A percentile compares a stretch with the other conserved stretches of the same genome.
These are phyloP conservation scores for Microthlaspi erraticum DNA, from an alignment of 345 rosid species.

Conservation along the genomic window DNA sequence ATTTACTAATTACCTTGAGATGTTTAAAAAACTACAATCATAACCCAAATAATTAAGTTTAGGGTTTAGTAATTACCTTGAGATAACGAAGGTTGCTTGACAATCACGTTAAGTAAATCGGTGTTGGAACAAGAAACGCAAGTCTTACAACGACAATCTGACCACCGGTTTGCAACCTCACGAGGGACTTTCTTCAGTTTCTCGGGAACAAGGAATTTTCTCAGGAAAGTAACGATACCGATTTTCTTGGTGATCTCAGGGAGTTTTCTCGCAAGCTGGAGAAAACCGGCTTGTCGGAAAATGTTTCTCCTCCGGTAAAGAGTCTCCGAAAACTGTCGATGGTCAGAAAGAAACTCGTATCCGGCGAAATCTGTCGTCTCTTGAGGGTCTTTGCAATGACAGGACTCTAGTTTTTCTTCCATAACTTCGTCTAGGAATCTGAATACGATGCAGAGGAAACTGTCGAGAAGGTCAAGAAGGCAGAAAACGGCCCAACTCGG, in stretches of 20 bases:
- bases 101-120: conserved; percentile 59
- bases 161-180: conserved; percentile 57
- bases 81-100: conserved; percentile 50
- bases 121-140: conserved; percentile 63
- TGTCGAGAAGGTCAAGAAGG: conserved; percentile 62
- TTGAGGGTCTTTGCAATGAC: conserved; percentile 49
- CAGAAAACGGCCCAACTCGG: conserved; percentile 53
- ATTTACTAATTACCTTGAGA: conserved; percentile 45
- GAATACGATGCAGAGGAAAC: conserved; percentile 52
- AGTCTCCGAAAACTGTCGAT: conserved; percentile 58
- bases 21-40: background rate
- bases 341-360: conserved; percentile 32
- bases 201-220: conserved; percentile 21
- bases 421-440: conserved; percentile 58
- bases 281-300: conserved; percentile 54
- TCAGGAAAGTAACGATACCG: conserved; percentile 24
- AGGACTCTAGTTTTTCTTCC: conserved; percentile 52
- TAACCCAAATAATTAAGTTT: background rate
- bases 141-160: conserved; percentile 74
- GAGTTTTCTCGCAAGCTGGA: conserved; percentile 46
- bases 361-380: conserved; percentile 21
- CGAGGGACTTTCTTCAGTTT: background rate
- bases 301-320: conserved; percentile 59
- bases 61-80: conserved; percentile 50
- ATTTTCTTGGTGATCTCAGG: conserved; percentile 40